Base-by-base conservation (phyloP, 441 rosid genomes). In the Jatropha multifida region DNA sequence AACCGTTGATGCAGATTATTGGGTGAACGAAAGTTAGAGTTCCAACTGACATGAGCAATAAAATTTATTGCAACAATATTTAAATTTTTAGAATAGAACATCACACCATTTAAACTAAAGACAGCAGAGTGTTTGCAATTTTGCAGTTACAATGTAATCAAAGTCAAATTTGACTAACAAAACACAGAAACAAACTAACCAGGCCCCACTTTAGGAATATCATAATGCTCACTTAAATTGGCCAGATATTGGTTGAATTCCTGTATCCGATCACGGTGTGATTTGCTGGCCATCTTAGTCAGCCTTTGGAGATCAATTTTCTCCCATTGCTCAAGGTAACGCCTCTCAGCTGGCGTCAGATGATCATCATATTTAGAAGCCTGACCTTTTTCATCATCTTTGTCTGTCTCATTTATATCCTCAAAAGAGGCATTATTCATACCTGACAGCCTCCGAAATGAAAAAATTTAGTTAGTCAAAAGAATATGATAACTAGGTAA, bases 141-240 rank as follows among this genome's bases (percentile, higher is more conserved):
- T 1, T 40, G 23, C 18, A 27, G 23, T 60, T 17, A 41, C 10
- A 64, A 5, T 7, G 67, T 1, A 56, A 56, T 56, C 58, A n/a
- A 38, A 64, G 2, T 40, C 7, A 3, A 40, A 64, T 40, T 3
- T 0, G 42, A 62, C 17, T 32, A 2, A 17, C 68, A 26, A 38
- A 38, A 23, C 18, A 32, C 7, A 54, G 18, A 42, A 32, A 56
- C 12, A 58, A 20, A 42, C 65, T 75, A 76, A 60, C 90, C 90
- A 27, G 89, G 89, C 42, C 90, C 90, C 18, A 89, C 90, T 79
- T 87, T 87, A 26, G 89, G 90, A 69, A 87, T 86, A 83, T 85
- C 90, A 12, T 89, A 85, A 74, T 89, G 90, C 82, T 89, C 88
- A 46, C 81, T 87, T 79, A 87, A 82, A 73, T 87, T 87, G 32